These are phyloP conservation scores for Scleroderma citrinum DNA, from an alignment of 768 basidiomycete species.

Conservation along the genomic window DNA sequence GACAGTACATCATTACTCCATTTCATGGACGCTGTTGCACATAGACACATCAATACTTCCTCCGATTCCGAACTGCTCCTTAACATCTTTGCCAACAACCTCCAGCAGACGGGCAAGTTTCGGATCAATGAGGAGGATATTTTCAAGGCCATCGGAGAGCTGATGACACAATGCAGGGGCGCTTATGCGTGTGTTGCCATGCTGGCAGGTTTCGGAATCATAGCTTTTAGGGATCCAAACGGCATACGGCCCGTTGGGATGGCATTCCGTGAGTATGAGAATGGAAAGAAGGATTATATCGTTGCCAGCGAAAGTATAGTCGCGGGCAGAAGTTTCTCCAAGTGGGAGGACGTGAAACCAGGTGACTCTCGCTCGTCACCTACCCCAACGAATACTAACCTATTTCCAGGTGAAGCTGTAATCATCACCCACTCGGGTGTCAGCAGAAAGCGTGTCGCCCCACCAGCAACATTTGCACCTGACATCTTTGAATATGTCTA, in stretches of 20 bases:
- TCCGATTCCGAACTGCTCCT: slow-evolving; percentile 96
- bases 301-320: slow-evolving; percentile 96
- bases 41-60: slow-evolving; percentile 97
- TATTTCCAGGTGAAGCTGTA: slow-evolving; percentile 74
- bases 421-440: slow-evolving; percentile 86
- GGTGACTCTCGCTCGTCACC: slow-evolving; percentile 37
- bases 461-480: slow-evolving; percentile 77
- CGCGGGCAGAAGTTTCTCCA: slow-evolving; percentile 83
- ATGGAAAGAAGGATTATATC: slow-evolving; percentile 70
- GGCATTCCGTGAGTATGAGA: slow-evolving; percentile 55
- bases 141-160: slow-evolving; percentile 84
- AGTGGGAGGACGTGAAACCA: slow-evolving; percentile 92
- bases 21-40: slow-evolving; percentile 93
- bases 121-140: slow-evolving; percentile 99
- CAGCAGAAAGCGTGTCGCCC: slow-evolving; percentile 65
- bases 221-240: slow-evolving; percentile 97
- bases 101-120: slow-evolving; percentile 98
- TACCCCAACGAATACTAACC: slow-evolving; percentile 1
- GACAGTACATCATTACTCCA: slow-evolving; percentile 83
- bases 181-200: slow-evolving; percentile 98
- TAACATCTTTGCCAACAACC: slow-evolving; percentile 95
- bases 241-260: slow-evolving; percentile 93
- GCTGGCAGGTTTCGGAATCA: slow-evolving; percentile 97
- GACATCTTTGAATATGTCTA: slow-evolving; percentile 99
- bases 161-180: slow-evolving; percentile 85